phyloP scores from a whole-genome alignment of 1,139 yeast species.

The Hansenula sp. region DNA sequence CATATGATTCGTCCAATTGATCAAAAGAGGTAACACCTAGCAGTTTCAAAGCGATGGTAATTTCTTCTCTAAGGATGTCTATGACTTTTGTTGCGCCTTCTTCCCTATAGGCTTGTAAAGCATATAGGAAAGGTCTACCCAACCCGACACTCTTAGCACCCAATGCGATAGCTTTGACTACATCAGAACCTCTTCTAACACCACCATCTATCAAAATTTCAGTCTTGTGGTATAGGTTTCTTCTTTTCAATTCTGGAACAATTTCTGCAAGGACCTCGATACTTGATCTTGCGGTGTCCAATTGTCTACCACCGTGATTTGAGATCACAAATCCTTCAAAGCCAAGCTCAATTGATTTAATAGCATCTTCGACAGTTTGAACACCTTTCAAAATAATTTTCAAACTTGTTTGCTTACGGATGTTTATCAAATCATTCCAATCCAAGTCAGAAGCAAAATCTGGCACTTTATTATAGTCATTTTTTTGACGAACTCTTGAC shows the following conservation, averaged over 20 bases:
- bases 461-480: conserved; percentile 11
- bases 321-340: conserved; percentile 54
- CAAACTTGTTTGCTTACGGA: conserved; percentile 41
- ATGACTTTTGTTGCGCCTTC: conserved; percentile 52
- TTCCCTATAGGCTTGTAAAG: conserved; percentile 56
- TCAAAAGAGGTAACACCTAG: conserved; percentile 47
- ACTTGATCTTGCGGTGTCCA: conserved; percentile 55
- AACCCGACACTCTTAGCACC: conserved; percentile 70
- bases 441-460: conserved; percentile 23
- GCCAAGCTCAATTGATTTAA: conserved; percentile 45
- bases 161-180: conserved; percentile 58
- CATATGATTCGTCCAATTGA: conserved; percentile 38
- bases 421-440: conserved; percentile 32
- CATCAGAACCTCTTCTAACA: conserved; percentile 62
- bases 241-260: conserved; percentile 43
- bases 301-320: conserved; percentile 63
- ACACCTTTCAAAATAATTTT: conserved; percentile 58
- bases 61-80: conserved; percentile 49
- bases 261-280: conserved; percentile 54
- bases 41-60: conserved; percentile 53
- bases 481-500: conserved; percentile 27
- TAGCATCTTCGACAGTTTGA: conserved; percentile 50
- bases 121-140: conserved; percentile 58
- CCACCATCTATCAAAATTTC: conserved; percentile 61
- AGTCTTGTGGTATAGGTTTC: conserved; percentile 34